These are phyloP conservation scores for Clonostachys sp. DNA, from an alignment of 2,329 filamentous ascomycete species.

Conservation along the genomic window DNA sequence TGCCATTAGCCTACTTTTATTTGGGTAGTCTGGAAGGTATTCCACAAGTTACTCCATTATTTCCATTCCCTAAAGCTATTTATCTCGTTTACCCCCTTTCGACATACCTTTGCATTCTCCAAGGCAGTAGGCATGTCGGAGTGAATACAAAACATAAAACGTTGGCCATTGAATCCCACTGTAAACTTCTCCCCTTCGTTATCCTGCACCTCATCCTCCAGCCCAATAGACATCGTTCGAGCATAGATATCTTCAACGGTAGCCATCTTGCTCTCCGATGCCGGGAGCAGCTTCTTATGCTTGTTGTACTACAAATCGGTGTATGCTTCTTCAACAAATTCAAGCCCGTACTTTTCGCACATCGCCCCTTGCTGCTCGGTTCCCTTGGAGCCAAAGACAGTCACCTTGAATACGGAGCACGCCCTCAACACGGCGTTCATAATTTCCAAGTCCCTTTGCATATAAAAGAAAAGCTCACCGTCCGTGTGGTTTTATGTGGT, in stretches of 20 bases:
- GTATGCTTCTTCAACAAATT: too few species aligned
- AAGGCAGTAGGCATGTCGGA: slow-evolving; percentile 2
- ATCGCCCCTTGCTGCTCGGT: too few species aligned
- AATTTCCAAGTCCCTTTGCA: too few species aligned
- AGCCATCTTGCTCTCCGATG: background rate
- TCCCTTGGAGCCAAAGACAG: background rate
- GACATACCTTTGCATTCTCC: slow-evolving; percentile 1
- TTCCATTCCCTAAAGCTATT: background rate
- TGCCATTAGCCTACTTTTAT: too few species aligned
- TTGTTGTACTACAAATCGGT: too few species aligned
- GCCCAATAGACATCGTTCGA: background rate
- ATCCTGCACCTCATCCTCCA: slow-evolving; percentile 1
- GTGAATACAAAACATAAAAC: slow-evolving; percentile 1
- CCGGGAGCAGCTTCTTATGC: background rate
- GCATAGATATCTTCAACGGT: background rate
- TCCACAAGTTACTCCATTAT: background rate
- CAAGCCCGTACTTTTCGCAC: too few species aligned
- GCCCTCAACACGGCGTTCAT: too few species aligned
- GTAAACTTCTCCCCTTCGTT: background rate
- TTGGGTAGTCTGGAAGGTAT: too few species aligned
- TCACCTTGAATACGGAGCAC: too few species aligned
- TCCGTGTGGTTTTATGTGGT: too few species aligned
- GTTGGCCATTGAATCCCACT: slow-evolving; percentile 1
- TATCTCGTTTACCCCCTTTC: slow-evolving; percentile 1
- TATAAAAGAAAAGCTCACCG: too few species aligned